These are phyloP conservation scores for Boletus reticulatus DNA, from an alignment of 768 basidiomycete species.

Conservation along the genomic window DNA sequence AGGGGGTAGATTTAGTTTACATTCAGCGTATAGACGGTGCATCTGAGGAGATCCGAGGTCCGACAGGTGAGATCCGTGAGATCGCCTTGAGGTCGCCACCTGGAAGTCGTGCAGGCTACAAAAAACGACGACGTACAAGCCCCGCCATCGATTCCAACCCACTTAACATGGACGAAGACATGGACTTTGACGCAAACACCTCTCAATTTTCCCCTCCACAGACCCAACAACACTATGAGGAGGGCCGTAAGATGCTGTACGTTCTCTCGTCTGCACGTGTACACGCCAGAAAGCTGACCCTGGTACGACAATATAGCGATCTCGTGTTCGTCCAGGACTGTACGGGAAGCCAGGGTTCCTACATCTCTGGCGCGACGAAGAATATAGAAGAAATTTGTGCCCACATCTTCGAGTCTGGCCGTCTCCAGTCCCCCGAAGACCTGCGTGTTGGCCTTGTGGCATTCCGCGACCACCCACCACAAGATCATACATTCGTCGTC, in stretches of 20 bases:
- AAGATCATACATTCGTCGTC: slow-evolving; percentile 92
- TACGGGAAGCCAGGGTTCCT: slow-evolving; percentile 88
- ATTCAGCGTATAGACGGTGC: slow-evolving; percentile 14
- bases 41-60: slow-evolving; percentile 32
- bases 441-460: slow-evolving; percentile 90
- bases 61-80: slow-evolving; percentile 36
- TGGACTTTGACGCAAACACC: slow-evolving; percentile 56
- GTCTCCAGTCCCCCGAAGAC: slow-evolving; percentile 83
- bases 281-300: slow-evolving; percentile 14
- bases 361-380: slow-evolving; percentile 91
- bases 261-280: slow-evolving; percentile 26
- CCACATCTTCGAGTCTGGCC: slow-evolving; percentile 92
- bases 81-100: slow-evolving; percentile 35
- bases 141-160: slow-evolving; percentile 15
- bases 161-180: slow-evolving; percentile 72
- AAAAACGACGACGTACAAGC: slow-evolving; percentile 13
- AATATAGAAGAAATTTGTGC: slow-evolving; percentile 96
- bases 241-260: slow-evolving; percentile 72
- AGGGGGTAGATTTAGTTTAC: slow-evolving; percentile 9
- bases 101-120: slow-evolving; percentile 21
- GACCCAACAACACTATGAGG: slow-evolving; percentile 35
- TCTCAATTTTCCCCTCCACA: slow-evolving; percentile 33
- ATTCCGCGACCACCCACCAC: slow-evolving; percentile 95
- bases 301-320: slow-evolving; percentile 50
- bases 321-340: slow-evolving; percentile 96